Conservation (phyloP, 164 flowering plant species). For the Nymphaea colorata region DNA sequence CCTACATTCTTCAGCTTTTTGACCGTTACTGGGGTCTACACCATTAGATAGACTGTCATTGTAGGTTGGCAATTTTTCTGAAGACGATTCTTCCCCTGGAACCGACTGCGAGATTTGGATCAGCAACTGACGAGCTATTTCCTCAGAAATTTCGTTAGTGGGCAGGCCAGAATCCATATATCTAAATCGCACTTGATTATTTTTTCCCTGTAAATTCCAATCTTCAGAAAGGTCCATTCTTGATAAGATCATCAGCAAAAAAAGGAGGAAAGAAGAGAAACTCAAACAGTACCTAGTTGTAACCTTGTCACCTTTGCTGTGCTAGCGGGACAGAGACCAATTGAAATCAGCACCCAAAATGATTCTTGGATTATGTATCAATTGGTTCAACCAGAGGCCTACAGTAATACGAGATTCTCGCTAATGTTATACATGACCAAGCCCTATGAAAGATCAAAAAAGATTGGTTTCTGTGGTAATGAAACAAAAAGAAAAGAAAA, state of each 20-base stretch:
- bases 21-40: not conserved
- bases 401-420: too few species aligned
- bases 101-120: conserved; percentile 10
- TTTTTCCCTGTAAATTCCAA: not conserved
- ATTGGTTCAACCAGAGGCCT: too few species aligned
- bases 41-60: not conserved
- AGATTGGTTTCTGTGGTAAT: not conserved
- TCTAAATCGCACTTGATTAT: not conserved
- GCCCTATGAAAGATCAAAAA: not conserved
- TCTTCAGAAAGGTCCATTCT: not conserved
- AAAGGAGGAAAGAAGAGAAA: not conserved
- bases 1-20: conserved; percentile 3
- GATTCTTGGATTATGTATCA: not conserved
- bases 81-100: conserved; percentile 6
- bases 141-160: conserved; percentile 7
- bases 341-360: not conserved
- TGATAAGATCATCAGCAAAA: not conserved
- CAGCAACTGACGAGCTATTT: conserved; percentile 10
- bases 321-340: not conserved
- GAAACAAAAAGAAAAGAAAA: not conserved
- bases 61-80: not conserved
- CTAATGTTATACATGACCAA: too few species aligned
- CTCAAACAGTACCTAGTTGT: not conserved
- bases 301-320: not conserved
- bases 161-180: conserved; percentile 3